Percentiles rank a stretch among this genome's conserved stretches.
Conservation (phyloP, 345 rosid genomes). For the thale cress (Arabidopsis thaliana) region TAIR10.1 NC_003075.7:1323001-1323500, state of each 20-base stretch:
- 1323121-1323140: constrained; percentile 70
- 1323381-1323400: constrained; percentile 59
- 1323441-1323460: constrained; percentile 75
- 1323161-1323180: constrained; percentile 64
- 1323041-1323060: constrained; percentile 72
- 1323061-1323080: constrained; percentile 89
- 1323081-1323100: constrained; percentile 80
- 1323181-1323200: constrained; percentile 89
- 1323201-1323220: constrained; percentile 76
- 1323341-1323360: constrained; percentile 72
- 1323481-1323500: constrained; percentile 77
- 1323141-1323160: constrained; percentile 60
- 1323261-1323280: constrained; percentile 53
- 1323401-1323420: constrained; percentile 88
- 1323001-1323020: constrained; percentile 85
- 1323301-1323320: constrained; percentile 94
- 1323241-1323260: constrained; percentile 66
- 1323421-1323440: constrained; percentile 85
- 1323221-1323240: constrained; percentile 63
- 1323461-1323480: constrained; percentile 75
- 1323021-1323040: constrained; percentile 88
- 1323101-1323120: constrained; percentile 73
- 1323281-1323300: constrained; percentile 65
- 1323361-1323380: constrained; percentile 74
- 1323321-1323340: constrained; percentile 59